Conservation (phyloP, 176 grass and related monocot species). For the Bolboschoenus planiculmis region DNA sequence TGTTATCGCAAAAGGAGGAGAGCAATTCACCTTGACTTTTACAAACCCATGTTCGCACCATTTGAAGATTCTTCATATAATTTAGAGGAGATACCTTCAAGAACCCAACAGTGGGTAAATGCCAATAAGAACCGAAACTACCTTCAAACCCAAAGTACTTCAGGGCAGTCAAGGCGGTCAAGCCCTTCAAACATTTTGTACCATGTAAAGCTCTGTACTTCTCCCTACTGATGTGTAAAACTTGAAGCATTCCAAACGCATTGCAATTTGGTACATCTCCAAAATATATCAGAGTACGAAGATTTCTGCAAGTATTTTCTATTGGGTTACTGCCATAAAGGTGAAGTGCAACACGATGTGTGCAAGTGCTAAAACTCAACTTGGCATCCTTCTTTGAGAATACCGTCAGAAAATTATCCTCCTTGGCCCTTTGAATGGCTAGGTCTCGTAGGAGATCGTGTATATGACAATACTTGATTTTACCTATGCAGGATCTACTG, state of each 20-base stretch:
- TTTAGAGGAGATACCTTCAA: too few species aligned
- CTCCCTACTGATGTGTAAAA: background rate
- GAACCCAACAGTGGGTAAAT: too few species aligned
- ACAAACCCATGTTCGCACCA: background rate
- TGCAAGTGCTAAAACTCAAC: background rate
- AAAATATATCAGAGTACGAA: background rate
- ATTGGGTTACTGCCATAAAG: background rate
- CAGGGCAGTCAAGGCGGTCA: background rate
- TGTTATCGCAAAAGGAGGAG: background rate
- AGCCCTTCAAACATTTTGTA: background rate
- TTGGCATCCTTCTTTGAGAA: background rate
- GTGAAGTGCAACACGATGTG: background rate
- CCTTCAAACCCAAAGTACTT: background rate
- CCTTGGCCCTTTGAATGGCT: background rate
- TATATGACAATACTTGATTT: background rate
- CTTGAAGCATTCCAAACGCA: background rate
- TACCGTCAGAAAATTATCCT: background rate
- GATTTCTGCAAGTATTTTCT: background rate
- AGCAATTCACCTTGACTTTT: background rate
- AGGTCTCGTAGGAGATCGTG: background rate
- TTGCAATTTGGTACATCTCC: background rate
- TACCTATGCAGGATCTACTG: background rate
- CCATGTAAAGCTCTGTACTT: too few species aligned
- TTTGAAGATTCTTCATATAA: background rate
- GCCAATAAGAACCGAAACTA: background rate